phyloP scores from a whole-genome alignment of 2,329 filamentous ascomycete genomes.

The Venturia asperata region DNA sequence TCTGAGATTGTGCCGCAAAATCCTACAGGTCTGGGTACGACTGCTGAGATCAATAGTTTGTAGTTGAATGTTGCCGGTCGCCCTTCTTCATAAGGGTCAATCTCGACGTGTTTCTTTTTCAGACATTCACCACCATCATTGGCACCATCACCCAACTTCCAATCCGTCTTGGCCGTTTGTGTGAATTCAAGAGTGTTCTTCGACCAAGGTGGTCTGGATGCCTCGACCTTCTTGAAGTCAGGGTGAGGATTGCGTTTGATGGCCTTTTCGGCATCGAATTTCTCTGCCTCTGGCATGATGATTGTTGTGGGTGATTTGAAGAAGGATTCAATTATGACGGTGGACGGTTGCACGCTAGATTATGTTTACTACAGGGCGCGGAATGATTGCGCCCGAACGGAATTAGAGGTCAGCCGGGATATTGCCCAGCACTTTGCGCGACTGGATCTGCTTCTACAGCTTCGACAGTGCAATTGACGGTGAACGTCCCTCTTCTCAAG shows the following conservation, averaged over 20 bases:
- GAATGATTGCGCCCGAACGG: background rate
- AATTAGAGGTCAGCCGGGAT: background rate
- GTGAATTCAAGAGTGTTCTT: slow-evolving; percentile 47
- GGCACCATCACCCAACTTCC: slow-evolving; percentile 59
- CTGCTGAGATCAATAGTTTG: slow-evolving; percentile 78
- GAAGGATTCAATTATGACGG: background rate
- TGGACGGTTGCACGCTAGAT: background rate
- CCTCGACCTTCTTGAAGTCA: slow-evolving; percentile 68
- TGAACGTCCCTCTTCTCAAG: background rate
- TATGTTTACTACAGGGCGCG: background rate
- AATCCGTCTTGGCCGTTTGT: slow-evolving; percentile 57
- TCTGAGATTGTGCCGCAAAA: slow-evolving; percentile 52
- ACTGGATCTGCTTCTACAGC: background rate
- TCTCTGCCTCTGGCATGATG: background rate
- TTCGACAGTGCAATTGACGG: background rate
- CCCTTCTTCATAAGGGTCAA: slow-evolving; percentile 70
- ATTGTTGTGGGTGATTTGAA: background rate
- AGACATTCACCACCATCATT: slow-evolving; percentile 49
- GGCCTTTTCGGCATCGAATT: slow-evolving; percentile 38
- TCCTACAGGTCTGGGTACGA: slow-evolving; percentile 75
- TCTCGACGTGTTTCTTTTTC: slow-evolving; percentile 59
- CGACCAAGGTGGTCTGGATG: slow-evolving; percentile 53
- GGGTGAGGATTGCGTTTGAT: slow-evolving; percentile 57
- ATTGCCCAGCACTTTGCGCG: background rate
- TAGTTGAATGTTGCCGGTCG: slow-evolving; percentile 70